Base-by-base conservation (phyloP, 2,329 filamentous ascomycete genomes). In the Byssoonygena ceratinophila region DNA sequence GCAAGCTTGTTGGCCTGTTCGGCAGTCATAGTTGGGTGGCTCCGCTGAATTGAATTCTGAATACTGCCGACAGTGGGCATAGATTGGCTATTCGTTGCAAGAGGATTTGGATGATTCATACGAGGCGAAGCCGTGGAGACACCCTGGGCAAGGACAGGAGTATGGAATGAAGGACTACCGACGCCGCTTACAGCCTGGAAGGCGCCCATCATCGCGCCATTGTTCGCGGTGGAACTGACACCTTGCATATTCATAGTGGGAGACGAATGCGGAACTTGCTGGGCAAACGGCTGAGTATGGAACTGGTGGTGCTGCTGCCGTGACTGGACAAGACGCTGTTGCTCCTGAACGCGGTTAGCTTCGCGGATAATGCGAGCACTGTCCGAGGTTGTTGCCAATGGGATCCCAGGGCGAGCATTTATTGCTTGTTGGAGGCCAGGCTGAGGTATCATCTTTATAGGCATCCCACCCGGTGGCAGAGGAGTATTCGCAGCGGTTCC, bases 291-390 rank as follows among this genome's bases (percentile, higher is more conserved):
- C 51, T 68, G 69, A 45, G 60, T 63, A 25, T 68, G 70, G 54
- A 68, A 70, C 57, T 65, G 65, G 52, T 65, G 66, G 60, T 67
- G 68, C 51, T 71, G 69, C 47, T 71, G 69, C 25, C 69, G 66
- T 46, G 68, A 68, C 54, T 85, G 81, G 9, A 84, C 76, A 39
- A 86, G 80, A 40, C 80, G 78, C 51, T 82, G 80, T 56, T 71
- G 71, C 55, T 73, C 68, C 61, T 74, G 72, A 29, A 75, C 62
- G 40, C 72, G 69, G 55, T 66, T 72, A 29, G 70, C 72, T 62
- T 76, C 72, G 44, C 73, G 68, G 32, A 73, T 68, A 23, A 76
- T 68, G 8, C 74, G 70, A 32, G 71, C 64, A 55, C 73, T 73
- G 51, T 75, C 71, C 3, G 73, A 69, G 31, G 71, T 71, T 7